A percentile compares a stretch with the other conserved stretches of the same genome.
These are phyloP conservation scores for Xylariomycetidae sp. DNA, from an alignment of 2,329 filamentous ascomycete genomes.

Conservation along the genomic window DNA sequence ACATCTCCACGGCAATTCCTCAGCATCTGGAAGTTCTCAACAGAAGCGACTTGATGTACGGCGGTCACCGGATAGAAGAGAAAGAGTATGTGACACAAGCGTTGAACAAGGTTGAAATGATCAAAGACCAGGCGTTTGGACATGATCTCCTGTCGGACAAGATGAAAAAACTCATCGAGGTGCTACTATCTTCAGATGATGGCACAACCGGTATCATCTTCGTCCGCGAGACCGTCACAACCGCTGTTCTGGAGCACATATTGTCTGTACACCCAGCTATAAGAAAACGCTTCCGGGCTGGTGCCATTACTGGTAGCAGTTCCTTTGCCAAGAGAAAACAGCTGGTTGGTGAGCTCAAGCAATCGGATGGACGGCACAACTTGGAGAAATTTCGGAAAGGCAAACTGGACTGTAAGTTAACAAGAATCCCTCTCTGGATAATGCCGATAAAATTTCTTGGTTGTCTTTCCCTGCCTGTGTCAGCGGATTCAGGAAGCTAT, in stretches of 20 bases:
- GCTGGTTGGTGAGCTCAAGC: slow-evolving; percentile 34
- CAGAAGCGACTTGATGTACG: slow-evolving; percentile 24
- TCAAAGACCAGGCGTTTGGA: slow-evolving; percentile 15
- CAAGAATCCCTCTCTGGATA: no score
- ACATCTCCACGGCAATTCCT: slow-evolving; percentile 48
- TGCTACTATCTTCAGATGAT: slow-evolving; percentile 41
- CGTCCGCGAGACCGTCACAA: slow-evolving; percentile 57
- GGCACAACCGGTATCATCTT: slow-evolving; percentile 61
- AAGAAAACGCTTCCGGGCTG: slow-evolving; percentile 42
- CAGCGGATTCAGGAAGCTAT: no score
- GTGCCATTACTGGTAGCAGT: slow-evolving; percentile 53
- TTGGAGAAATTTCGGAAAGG: slow-evolving; percentile 50
- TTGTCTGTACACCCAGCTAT: slow-evolving; percentile 48
- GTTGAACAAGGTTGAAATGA: slow-evolving; percentile 34
- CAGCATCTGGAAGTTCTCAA: slow-evolving; percentile 22
- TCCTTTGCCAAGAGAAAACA: slow-evolving; percentile 29
- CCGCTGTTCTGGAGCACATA: slow-evolving; percentile 54
- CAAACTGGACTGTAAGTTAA: slow-evolving; percentile 47
- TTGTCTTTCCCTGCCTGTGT: no score
- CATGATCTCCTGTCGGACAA: slow-evolving; percentile 65
- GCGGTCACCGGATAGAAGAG: slow-evolving; percentile 44
- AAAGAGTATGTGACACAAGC: slow-evolving; percentile 50
- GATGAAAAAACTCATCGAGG: slow-evolving; percentile 45
- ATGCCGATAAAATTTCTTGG: no score
- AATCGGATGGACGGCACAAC: slow-evolving; percentile 24